Base-by-base conservation (phyloP, 2,329 filamentous ascomycete genomes). In the Botrytis medusae region DNA sequence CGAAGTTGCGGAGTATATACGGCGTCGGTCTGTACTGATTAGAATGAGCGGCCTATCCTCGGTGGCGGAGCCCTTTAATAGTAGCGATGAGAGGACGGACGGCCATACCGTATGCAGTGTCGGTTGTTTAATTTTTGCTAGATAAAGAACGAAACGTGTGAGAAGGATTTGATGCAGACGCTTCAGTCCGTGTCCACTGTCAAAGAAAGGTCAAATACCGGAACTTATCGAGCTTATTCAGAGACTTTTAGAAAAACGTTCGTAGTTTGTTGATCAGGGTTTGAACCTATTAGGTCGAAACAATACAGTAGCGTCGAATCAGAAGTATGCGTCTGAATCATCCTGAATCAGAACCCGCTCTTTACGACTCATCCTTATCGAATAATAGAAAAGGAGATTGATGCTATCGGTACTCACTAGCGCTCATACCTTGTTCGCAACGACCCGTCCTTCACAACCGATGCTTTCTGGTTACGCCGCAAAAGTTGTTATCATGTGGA, bases 31-130 rank as follows among this genome's bases (percentile, higher is more conserved):
- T 25, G 25, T 42, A n/a, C 4, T 57, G 64, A 40, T 29, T 20
- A 68, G 32, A n/a, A 57, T 57, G 48, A 68, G 48, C 65, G 65
- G 65, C 65, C 25, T 57, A 57, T 68, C 22, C 65, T 68, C 65
- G 65, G 65, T 57, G 65, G 34, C 34, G 65, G 65, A 68, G 48
- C 65, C 29, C 40, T 42, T 42, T 25, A 57, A 22, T 32, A 18
- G 29, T 68, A 32, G 54, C 37, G 64, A n/a, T 68, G 64, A 54
- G 44, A 54, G n/a, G 51, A 51, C 16, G 22, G 22, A n/a, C 3
- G 40, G 44, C 63, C 63, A 67, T 67, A 34, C 63, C 63, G 20
- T 37, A 67, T 51, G 34, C 32, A 51, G 63, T 18, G 32, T 51
- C 46, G 32, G 32, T 51, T 51, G 29, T 63, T 40, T 44, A 44